Evolutionary conservation across 2,329 filamentous ascomycete genomes (phyloP).

Genomic region (Alternaria gaisen): DNA sequence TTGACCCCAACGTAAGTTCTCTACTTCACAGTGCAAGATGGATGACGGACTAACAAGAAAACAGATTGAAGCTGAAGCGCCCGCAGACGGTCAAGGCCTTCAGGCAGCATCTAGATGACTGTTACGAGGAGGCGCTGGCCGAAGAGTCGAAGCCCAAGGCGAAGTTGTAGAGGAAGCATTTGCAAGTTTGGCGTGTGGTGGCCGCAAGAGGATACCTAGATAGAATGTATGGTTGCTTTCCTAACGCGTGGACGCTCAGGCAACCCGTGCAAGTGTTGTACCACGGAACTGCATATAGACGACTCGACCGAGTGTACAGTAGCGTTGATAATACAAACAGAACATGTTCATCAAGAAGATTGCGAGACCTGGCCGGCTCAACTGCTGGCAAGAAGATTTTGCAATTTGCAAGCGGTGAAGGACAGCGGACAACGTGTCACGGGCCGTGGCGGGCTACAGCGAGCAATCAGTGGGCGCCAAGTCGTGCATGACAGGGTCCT

Average conservation of each 20-base stretch:
- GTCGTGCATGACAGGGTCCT: slow-evolving; percentile 27
- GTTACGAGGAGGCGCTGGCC: slow-evolving; percentile 66
- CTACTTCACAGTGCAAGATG: not conserved
- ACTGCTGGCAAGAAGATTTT: not conserved
- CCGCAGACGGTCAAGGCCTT: slow-evolving; percentile 72
- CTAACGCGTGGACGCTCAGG: not conserved
- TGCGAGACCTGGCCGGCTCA: not conserved
- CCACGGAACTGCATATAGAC: slow-evolving; percentile 5
- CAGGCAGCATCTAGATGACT: slow-evolving; percentile 64
- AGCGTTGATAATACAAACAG: not conserved
- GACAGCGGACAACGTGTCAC: slow-evolving; percentile 13
- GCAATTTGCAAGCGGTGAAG: slow-evolving; percentile 9
- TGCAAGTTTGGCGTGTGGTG: slow-evolving; percentile 6
- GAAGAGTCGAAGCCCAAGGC: slow-evolving; percentile 54
- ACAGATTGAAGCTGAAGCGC: slow-evolving; percentile 75
- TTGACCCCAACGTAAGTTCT: slow-evolving; percentile 82
- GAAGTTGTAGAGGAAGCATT: slow-evolving; percentile 55
- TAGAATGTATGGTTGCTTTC: slow-evolving; percentile 13
- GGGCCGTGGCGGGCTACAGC: slow-evolving; percentile 7
- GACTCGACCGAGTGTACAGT: slow-evolving; percentile 4
- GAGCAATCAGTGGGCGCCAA: slow-evolving; percentile 23
- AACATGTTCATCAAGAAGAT: not conserved
- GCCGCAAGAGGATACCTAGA: not conserved
- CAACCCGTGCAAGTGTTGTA: not conserved
- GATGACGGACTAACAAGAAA: slow-evolving; percentile 21